Evolutionary conservation across 2,329 filamentous ascomycete species (phyloP).

Genomic region (Arthrocladium fulminans): DNA sequence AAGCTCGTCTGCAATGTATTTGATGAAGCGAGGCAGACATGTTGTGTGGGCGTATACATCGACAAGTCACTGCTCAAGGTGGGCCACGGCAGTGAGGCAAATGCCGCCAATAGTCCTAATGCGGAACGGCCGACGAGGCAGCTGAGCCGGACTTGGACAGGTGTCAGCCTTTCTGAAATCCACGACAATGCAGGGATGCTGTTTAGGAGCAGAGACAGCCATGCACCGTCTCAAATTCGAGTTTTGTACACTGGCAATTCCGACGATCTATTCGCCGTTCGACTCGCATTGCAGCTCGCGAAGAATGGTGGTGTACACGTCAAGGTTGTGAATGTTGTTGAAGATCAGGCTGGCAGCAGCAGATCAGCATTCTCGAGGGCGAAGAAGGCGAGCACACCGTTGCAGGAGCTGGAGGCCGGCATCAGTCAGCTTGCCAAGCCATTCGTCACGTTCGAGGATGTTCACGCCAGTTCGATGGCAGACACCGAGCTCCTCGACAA

Average conservation of each 20-base stretch:
- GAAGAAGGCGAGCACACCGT: not conserved
- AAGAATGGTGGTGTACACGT: conserved; percentile 59
- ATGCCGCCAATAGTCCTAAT: conserved; percentile 13
- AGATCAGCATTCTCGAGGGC: not conserved
- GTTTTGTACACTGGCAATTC: conserved; percentile 75
- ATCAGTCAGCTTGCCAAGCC: not conserved
- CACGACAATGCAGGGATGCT: conserved; percentile 13
- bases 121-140: conserved; percentile 27
- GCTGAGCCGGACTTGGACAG: conserved; percentile 45
- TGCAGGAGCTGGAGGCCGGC: not conserved
- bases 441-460: conserved; percentile 1
- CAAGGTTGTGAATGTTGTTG: conserved; percentile 13
- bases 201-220: conserved; percentile 29
- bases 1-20: conserved; percentile 45
- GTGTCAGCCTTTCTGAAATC: conserved; percentile 43
- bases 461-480: not conserved
- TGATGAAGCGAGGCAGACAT: conserved; percentile 44
- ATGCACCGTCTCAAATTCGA: conserved; percentile 58
- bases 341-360: not conserved
- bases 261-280: conserved; percentile 72
- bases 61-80: conserved; percentile 37
- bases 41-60: conserved; percentile 69
- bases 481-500: conserved; percentile 1
- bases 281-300: conserved; percentile 74
- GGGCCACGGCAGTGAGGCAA: not conserved